phyloP scores from a whole-genome alignment of 805 yeast species.

The Soucietia sequanensis region DNA sequence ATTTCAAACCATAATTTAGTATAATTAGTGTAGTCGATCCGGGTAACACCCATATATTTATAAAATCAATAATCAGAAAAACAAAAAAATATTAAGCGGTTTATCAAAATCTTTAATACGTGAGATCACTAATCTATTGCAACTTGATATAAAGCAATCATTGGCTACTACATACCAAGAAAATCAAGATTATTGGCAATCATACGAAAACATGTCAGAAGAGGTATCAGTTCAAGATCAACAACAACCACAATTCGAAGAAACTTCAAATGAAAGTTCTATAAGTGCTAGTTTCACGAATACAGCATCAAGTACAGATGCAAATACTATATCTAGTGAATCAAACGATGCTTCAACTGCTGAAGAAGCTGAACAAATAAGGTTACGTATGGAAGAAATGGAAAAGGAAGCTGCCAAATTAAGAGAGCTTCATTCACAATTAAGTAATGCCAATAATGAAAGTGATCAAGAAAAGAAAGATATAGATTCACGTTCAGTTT shows the following conservation, averaged over 20 bases:
- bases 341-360: neutral
- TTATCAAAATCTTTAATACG: no score
- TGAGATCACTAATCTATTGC: no score
- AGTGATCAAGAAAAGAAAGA: constrained; percentile 54
- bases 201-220: constrained; percentile 26
- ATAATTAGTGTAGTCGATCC: no score
- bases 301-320: neutral
- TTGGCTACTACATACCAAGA: no score
- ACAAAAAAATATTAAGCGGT: no score
- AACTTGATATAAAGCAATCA: no score
- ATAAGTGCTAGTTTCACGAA: no score
- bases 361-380: constrained; percentile 21
- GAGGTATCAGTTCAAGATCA: constrained; percentile 24
- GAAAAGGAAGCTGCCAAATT: constrained; percentile 63
- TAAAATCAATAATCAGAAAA: no score
- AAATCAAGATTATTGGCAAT: no score
- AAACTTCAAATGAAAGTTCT: neutral
- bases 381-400: constrained; percentile 50
- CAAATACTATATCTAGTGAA: neutral
- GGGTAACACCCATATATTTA: no score
- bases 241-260: constrained; percentile 4
- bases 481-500: constrained; percentile 73
- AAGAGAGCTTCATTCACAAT: constrained; percentile 52
- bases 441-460: constrained; percentile 15
- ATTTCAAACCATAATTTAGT: no score